phyloP scores from a whole-genome alignment of 2,329 filamentous ascomycete species.

The Alternaria brassicicola region DNA sequence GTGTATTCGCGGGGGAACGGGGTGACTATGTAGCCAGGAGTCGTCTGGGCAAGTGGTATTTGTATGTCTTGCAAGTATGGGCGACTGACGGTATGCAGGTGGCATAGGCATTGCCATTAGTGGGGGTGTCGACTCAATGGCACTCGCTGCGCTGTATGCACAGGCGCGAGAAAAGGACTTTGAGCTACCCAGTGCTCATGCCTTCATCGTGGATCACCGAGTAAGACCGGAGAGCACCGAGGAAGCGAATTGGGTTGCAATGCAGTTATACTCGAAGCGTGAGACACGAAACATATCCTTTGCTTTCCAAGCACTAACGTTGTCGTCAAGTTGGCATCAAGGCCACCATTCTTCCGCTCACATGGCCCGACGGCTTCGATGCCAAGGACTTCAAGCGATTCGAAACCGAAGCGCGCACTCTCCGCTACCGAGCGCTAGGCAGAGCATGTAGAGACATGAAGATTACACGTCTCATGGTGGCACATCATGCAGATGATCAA shows the following conservation, averaged over 20 bases:
- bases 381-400: conserved; percentile 65
- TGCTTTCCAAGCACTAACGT: conserved; percentile 15
- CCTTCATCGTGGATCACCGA: conserved; percentile 67
- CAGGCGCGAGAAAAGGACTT: conserved; percentile 18
- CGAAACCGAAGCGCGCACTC: conserved; percentile 75
- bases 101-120: conserved; percentile 73
- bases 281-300: conserved; percentile 14
- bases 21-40: neutral
- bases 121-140: conserved; percentile 98
- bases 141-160: conserved; percentile 75
- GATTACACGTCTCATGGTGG: conserved; percentile 71
- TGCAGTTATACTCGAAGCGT: conserved; percentile 55
- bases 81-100: conserved; percentile 6
- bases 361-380: conserved; percentile 46
- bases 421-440: conserved; percentile 76
- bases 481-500: conserved; percentile 89
- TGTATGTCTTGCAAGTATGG: neutral
- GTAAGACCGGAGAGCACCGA: conserved; percentile 60
- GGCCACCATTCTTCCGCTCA: conserved; percentile 44
- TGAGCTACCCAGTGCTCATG: conserved; percentile 50
- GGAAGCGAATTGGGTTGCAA: conserved; percentile 60
- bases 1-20: conserved; percentile 7
- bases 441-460: conserved; percentile 59
- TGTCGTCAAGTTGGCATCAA: conserved; percentile 33
- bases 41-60: conserved; percentile 21